A percentile compares a stretch with the other conserved stretches of the same genome.
Evolutionary conservation across 495 filamentous ascomycete species (phyloP).

Genomic region (Xylaria scruposa): DNA sequence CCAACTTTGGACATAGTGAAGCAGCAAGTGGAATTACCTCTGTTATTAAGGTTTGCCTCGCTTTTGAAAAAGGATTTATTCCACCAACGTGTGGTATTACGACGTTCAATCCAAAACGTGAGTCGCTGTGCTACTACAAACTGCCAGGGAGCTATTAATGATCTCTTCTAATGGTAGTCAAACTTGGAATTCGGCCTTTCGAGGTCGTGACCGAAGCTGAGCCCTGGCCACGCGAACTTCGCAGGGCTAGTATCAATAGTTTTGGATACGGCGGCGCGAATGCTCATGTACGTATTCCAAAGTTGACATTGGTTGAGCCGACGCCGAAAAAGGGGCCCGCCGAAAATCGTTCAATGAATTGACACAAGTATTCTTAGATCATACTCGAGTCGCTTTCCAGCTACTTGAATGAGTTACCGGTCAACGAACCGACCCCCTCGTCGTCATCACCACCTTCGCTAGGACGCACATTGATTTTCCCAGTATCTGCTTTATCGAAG

Average conservation of each 20-base stretch:
- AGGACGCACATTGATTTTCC: not conserved
- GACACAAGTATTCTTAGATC: not conserved
- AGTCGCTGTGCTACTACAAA: not conserved
- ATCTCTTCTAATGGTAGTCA: not conserved
- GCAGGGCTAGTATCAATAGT: constrained; percentile 48
- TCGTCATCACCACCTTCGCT: not conserved
- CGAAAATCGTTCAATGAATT: not conserved
- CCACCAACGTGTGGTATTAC: constrained; percentile 29
- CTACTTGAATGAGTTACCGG: not conserved
- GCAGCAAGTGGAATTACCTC: constrained; percentile 43
- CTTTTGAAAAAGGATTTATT: not conserved
- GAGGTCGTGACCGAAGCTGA: constrained; percentile 33
- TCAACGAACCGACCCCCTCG: not conserved
- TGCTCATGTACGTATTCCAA: constrained; percentile 37
- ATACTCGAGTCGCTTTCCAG: not conserved
- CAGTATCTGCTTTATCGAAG: constrained; percentile 13
- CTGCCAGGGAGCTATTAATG: not conserved
- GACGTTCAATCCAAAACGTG: constrained; percentile 38
- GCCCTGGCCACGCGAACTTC: constrained; percentile 25
- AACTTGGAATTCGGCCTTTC: constrained; percentile 23
- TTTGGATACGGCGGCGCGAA: constrained; percentile 59
- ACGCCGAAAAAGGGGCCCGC: not conserved
- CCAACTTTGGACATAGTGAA: constrained; percentile 64
- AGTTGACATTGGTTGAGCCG: not conserved
- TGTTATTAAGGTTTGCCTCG: not conserved